A percentile compares a stretch with the other conserved stretches of the same genome.
Conservation (phyloP, 768 basidiomycete species). For the Psilocybe azurescens region DNA sequence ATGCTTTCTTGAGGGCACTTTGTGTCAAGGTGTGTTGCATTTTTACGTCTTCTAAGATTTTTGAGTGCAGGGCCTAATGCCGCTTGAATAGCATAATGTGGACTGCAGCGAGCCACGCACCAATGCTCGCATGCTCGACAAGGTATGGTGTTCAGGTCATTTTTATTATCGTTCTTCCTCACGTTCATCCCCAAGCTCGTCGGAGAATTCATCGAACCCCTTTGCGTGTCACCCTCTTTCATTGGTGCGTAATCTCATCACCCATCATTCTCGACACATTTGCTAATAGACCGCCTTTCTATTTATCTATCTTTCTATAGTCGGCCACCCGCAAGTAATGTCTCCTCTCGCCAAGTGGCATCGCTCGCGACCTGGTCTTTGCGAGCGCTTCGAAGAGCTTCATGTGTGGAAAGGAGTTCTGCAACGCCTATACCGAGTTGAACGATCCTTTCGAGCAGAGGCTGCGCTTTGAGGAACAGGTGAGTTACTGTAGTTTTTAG, state of each 20-base stretch:
- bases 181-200: conserved; percentile 68
- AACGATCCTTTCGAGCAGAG: conserved; percentile 99
- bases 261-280: neutral
- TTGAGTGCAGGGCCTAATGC: no score
- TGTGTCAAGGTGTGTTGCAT: conserved; percentile 71
- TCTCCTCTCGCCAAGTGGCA: conserved; percentile 99
- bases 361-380: conserved; percentile 94
- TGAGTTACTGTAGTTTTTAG: conserved; percentile 27
- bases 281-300: neutral
- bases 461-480: conserved; percentile 94
- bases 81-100: conserved; percentile 78
- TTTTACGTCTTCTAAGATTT: neutral
- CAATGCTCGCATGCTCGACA: conserved; percentile 93
- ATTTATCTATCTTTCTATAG: conserved; percentile 42
- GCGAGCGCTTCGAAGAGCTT: conserved; percentile 99
- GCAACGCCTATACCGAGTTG: conserved; percentile 99
- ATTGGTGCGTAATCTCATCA: conserved; percentile 60
- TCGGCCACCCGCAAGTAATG: conserved; percentile 99
- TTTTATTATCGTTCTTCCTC: neutral
- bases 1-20: conserved; percentile 85
- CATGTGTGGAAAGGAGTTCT: conserved; percentile 97
- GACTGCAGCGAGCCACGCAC: conserved; percentile 97
- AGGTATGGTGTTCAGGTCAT: conserved; percentile 49
- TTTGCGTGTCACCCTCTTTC: conserved; percentile 96
- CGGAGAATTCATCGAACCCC: conserved; percentile 96